Percentiles rank a stretch among this genome's conserved stretches.
Evolutionary conservation across 371 early-diverging fungal genomes (phyloP).

Genomic region (Nematocida sp.): DNA sequence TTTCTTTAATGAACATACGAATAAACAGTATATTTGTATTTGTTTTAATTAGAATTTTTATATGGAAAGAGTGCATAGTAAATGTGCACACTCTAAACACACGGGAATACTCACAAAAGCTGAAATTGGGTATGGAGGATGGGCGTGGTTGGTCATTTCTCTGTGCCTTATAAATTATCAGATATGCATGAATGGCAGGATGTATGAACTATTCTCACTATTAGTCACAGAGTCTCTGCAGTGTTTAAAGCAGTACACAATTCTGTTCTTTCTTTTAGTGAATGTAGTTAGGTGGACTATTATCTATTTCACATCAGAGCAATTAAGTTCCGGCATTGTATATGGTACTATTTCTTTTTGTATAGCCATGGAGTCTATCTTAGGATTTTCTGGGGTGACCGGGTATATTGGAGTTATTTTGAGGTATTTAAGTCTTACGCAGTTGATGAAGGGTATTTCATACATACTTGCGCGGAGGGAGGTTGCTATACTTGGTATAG

Average conservation of each 20-base stretch:
- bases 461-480: slow-evolving; percentile 31
- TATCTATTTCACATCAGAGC: background rate
- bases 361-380: slow-evolving; percentile 5
- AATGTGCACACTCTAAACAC: slow-evolving; percentile 36
- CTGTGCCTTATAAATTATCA: slow-evolving; percentile 28
- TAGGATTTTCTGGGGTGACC: background rate
- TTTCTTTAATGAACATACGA: background rate
- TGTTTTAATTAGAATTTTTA: slow-evolving; percentile 23
- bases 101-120: background rate
- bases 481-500: background rate
- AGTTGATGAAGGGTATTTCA: slow-evolving; percentile 51
- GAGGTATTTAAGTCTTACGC: slow-evolving; percentile 26
- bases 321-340: background rate
- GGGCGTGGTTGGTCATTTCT: slow-evolving; percentile 6
- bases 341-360: background rate
- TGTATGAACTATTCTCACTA: background rate
- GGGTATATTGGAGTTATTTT: slow-evolving; percentile 39
- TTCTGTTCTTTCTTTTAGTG: background rate
- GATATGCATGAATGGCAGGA: background rate
- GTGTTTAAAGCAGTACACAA: background rate
- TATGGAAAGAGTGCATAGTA: slow-evolving; percentile 55
- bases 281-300: slow-evolving; percentile 30
- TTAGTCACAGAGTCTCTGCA: background rate
- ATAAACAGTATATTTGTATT: slow-evolving; percentile 26
- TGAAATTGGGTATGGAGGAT: slow-evolving; percentile 37